Percentiles rank a stretch among this genome's conserved stretches.
These are phyloP conservation scores for Fusarium agapanthi DNA, from an alignment of 2,329 filamentous ascomycete species.

Conservation along the genomic window DNA sequence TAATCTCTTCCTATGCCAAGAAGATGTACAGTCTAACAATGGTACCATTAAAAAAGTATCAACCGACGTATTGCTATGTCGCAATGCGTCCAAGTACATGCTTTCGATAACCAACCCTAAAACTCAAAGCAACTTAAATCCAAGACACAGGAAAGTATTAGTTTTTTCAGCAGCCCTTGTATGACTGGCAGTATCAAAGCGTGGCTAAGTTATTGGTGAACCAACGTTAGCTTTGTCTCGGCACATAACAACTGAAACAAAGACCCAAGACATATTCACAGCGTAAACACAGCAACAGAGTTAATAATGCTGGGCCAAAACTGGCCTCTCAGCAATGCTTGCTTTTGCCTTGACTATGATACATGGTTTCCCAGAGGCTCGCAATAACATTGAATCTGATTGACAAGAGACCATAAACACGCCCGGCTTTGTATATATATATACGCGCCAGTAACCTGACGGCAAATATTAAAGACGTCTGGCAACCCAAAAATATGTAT, in stretches of 20 bases:
- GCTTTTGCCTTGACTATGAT: slow-evolving; percentile 42
- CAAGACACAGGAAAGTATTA: neutral
- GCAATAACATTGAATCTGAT: slow-evolving; percentile 37
- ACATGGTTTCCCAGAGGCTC: slow-evolving; percentile 38
- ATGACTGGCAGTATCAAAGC: neutral
- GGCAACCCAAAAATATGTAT: slow-evolving; percentile 14
- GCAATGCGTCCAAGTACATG: neutral
- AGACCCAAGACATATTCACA: neutral
- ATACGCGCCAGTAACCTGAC: neutral
- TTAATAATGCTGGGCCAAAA: slow-evolving; percentile 49
- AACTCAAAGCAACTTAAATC: neutral
- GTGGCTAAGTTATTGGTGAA: neutral
- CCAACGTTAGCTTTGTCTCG: neutral
- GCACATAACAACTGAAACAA: neutral
- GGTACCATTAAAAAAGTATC: neutral
- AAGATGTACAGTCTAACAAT: neutral
- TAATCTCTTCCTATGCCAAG: neutral
- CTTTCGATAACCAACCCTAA: neutral
- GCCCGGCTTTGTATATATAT: slow-evolving; percentile 37
- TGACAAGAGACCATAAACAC: slow-evolving; percentile 52
- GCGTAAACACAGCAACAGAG: neutral
- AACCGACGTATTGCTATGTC: neutral
- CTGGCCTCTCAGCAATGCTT: slow-evolving; percentile 50
- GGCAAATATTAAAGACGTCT: slow-evolving; percentile 2
- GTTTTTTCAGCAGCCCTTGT: neutral